Evolutionary conservation across 2,329 filamentous ascomycete species (phyloP).

Genomic region (Fusarium sp.): DNA sequence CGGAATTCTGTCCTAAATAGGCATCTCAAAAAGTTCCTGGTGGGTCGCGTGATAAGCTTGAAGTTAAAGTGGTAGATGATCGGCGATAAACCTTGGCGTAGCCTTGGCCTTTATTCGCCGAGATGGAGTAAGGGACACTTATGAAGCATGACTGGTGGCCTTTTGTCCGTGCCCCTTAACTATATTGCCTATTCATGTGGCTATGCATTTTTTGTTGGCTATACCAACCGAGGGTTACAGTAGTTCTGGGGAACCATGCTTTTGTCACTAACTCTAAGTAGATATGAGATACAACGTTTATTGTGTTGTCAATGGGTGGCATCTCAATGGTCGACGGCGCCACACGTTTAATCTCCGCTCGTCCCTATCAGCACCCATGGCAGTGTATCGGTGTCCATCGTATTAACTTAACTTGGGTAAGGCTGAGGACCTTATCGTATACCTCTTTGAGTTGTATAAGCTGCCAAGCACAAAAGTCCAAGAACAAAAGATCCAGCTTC

Average conservation of each 20-base stretch:
- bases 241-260: slow-evolving; percentile 4
- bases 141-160: slow-evolving; percentile 8
- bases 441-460: background rate
- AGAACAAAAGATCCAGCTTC: slow-evolving; percentile 22
- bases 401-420: background rate
- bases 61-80: slow-evolving; percentile 18
- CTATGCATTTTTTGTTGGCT: slow-evolving; percentile 1
- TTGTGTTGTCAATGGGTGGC: background rate
- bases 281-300: background rate
- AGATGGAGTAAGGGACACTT: background rate
- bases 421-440: slow-evolving; percentile 1
- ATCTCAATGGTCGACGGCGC: background rate
- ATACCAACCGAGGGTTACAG: background rate
- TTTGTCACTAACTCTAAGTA: background rate
- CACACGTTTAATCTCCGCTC: background rate
- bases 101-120: background rate
- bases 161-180: background rate
- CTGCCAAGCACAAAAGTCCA: slow-evolving; percentile 19
- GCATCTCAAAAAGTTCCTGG: background rate
- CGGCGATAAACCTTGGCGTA: background rate
- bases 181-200: slow-evolving; percentile 2
- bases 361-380: background rate
- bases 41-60: slow-evolving; percentile 15
- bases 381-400: background rate
- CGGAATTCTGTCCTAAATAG: slow-evolving; percentile 4